Conservation (phyloP, 495 filamentous ascomycete species). For the Annulohypoxylon nitens region DNA sequence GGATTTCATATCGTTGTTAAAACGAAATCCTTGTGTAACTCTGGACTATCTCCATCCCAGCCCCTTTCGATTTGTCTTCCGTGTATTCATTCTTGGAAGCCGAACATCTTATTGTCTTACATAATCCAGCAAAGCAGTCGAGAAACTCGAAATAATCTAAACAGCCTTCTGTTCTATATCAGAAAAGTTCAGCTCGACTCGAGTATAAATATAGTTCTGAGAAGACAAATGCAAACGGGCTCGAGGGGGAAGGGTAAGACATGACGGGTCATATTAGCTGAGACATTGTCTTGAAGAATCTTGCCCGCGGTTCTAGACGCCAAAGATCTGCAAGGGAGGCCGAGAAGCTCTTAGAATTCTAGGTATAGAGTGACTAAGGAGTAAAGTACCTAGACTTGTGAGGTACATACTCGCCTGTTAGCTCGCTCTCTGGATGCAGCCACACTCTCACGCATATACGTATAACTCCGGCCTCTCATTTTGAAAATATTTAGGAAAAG, state of each 20-base stretch:
- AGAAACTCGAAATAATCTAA: neutral
- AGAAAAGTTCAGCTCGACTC: neutral
- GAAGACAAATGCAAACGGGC: constrained; percentile 1
- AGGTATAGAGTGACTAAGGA: neutral
- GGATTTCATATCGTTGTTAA: neutral
- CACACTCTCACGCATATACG: neutral
- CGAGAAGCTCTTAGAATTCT: neutral
- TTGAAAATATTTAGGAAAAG: neutral
- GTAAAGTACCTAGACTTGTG: neutral
- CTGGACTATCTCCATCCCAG: neutral
- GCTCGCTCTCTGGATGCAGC: neutral
- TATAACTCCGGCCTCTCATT: neutral
- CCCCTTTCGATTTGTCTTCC: neutral
- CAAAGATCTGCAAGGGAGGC: neutral
- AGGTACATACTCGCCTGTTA: neutral
- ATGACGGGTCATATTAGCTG: neutral
- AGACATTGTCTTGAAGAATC: constrained; percentile 15
- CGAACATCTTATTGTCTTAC: neutral
- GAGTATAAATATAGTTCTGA: neutral
- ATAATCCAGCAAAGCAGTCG: neutral
- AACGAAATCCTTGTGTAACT: neutral
- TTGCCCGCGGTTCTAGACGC: neutral
- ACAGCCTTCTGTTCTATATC: neutral
- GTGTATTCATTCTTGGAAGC: neutral
- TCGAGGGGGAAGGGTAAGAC: neutral